Percentiles rank a stretch among this genome's conserved stretches.
Conservation (phyloP, 2,329 filamentous ascomycete species). For the Cordyceps cicadae region DNA sequence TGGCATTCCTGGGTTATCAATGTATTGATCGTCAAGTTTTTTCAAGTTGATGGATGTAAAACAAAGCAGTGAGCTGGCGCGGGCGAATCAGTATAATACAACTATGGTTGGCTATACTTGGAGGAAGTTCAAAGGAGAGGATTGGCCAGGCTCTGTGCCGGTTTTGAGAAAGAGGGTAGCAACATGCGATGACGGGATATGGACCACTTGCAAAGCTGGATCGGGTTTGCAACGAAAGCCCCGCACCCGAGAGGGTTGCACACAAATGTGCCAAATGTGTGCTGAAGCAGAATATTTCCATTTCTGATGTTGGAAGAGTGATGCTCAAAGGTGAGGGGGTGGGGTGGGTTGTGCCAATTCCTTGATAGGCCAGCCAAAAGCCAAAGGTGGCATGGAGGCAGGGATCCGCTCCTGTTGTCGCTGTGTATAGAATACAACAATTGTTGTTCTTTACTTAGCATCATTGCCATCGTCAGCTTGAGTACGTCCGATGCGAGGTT, state of each 20-base stretch:
- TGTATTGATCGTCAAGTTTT: neutral
- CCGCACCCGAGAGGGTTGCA: neutral
- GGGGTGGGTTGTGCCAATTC: neutral
- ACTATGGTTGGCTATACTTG: neutral
- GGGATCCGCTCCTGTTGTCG: neutral
- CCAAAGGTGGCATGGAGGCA: neutral
- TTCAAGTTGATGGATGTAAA: neutral
- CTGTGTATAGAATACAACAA: neutral
- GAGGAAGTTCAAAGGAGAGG: neutral
- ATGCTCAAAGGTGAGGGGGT: neutral
- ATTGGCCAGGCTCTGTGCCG: neutral
- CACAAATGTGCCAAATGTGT: neutral
- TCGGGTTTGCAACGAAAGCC: neutral
- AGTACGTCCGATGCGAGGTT: neutral
- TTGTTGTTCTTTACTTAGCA: neutral
- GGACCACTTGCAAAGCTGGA: neutral
- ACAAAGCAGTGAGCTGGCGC: neutral
- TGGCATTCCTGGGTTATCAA: constrained; percentile 1
- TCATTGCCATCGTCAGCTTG: neutral
- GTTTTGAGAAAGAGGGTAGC: neutral
- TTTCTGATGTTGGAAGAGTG: neutral
- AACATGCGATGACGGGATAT: neutral
- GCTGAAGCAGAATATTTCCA: neutral
- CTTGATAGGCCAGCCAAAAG: neutral
- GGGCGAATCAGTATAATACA: neutral